Base-by-base conservation (phyloP, 2,329 filamentous ascomycete genomes). In the Fusarium sp. region DNA sequence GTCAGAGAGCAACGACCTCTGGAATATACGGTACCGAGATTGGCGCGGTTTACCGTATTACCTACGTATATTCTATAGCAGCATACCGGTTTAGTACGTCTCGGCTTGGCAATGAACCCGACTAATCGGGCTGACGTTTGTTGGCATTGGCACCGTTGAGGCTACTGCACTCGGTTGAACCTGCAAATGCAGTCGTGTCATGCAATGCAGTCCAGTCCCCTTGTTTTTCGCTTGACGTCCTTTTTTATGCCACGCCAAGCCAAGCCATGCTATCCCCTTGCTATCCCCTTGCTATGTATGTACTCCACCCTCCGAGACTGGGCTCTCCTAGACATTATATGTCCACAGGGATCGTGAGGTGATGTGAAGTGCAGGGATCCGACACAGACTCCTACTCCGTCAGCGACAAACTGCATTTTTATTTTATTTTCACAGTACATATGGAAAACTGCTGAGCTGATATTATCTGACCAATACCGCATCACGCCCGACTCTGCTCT, bases 211-310 rank as follows among this genome's bases (percentile, higher is more conserved):
- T n/a, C n/a, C 26, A 28, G 39, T n/a, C 16, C 31, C 52, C 38
- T 54, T 31, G 23, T 39, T 50, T 50, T 42, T 28, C n/a, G 24
- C 28, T 50, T 57, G 53, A 50, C 53, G 43, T 46, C 43, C 21
- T 18, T 24, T 31, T 24, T n/a, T 13, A 33, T 29, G 44, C 54
- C 46, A 53, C 33, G 23, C n/a, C 29, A 20, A 56, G 21, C 21
- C 46, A 41, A n/a, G n/a, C n/a, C n/a, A n/a, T n/a, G 35, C n/a
- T 21, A 20, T n/a, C 11, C 39, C 39, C 23, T 41, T n/a, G 35
- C n/a, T 21, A 20, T n/a, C 11, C 39, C 39, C 23, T 41, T 42
- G 21, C 20, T 26, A 13, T n/a, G 16, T 18, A 24, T 29, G 13
- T 37, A 16, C 42, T 43, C 55, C 57, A 28, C 54, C 29, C 8